phyloP scores from a whole-genome alignment of 2,329 filamentous ascomycete species.

The Neobulgaria alba region DNA sequence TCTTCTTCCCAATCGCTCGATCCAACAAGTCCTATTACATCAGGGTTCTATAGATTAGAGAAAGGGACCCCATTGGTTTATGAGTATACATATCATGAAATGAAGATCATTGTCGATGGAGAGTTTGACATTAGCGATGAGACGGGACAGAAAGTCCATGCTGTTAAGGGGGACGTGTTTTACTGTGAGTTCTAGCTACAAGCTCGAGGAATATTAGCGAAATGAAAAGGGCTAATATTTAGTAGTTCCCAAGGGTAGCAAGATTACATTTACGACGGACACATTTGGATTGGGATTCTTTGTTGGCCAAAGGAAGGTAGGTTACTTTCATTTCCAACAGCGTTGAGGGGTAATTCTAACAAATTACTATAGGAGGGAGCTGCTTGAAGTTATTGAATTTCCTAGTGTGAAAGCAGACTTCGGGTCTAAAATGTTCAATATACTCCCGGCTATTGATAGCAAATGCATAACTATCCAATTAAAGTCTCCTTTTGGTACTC shows the following conservation, averaged over 20 bases:
- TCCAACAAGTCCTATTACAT: slow-evolving; percentile 44
- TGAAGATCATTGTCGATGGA: slow-evolving; percentile 59
- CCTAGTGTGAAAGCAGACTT: too few species aligned
- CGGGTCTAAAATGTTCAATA: too few species aligned
- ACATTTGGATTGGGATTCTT: slow-evolving; percentile 29
- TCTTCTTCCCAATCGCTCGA: slow-evolving; percentile 35
- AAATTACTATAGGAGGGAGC: neutral
- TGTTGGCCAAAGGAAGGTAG: slow-evolving; percentile 29
- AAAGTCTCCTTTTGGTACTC: too few species aligned
- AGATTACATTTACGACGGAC: slow-evolving; percentile 29
- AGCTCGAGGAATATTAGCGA: neutral
- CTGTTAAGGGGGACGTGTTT: slow-evolving; percentile 52
- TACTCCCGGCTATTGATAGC: too few species aligned
- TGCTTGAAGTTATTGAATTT: neutral
- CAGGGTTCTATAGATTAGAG: slow-evolving; percentile 53
- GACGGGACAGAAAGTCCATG: slow-evolving; percentile 48
- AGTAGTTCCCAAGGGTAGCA: slow-evolving; percentile 28
- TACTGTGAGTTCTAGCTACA: slow-evolving; percentile 34
- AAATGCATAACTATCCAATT: too few species aligned
- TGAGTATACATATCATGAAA: slow-evolving; percentile 56
- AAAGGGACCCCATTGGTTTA: slow-evolving; percentile 55
- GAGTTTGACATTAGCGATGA: slow-evolving; percentile 52
- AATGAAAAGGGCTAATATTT: neutral
- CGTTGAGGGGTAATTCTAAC: too few species aligned
- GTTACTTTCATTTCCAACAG: too few species aligned